A percentile compares a stretch with the other conserved stretches of the same genome.
phyloP scores from a whole-genome alignment of 2,329 filamentous ascomycete genomes.

The Colletotrichum lupini region DNA sequence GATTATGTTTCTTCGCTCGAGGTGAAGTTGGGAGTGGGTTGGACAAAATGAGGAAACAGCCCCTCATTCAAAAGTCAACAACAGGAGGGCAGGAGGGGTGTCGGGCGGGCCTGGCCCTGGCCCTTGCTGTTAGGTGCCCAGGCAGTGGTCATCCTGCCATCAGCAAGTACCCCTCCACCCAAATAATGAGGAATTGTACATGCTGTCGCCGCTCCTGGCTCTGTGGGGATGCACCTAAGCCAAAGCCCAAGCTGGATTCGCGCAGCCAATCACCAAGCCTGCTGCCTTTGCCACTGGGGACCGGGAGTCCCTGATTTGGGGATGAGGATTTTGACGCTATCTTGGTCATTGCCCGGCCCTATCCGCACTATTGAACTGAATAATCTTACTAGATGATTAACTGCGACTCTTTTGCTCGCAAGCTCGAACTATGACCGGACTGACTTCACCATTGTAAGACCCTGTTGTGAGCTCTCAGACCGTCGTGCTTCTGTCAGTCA shows the following conservation, averaged over 20 bases:
- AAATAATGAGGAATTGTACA: conserved; percentile 5
- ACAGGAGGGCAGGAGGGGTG: conserved; percentile 36
- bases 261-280: conserved; percentile 29
- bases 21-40: conserved; percentile 36
- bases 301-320: conserved; percentile 18
- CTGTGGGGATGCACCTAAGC: conserved; percentile 15
- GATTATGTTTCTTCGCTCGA: conserved; percentile 31
- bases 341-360: conserved; percentile 15
- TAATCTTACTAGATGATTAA: conserved; percentile 1
- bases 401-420: background rate
- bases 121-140: conserved; percentile 35
- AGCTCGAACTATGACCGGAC: background rate
- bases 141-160: conserved; percentile 21
- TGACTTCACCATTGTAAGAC: background rate
- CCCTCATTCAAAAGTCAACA: conserved; percentile 38
- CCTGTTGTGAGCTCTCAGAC: background rate
- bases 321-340: conserved; percentile 13
- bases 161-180: conserved; percentile 5
- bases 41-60: conserved; percentile 37
- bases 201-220: background rate
- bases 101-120: conserved; percentile 34
- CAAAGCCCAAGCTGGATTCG: conserved; percentile 26
- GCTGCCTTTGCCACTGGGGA: conserved; percentile 23
- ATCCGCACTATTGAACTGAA: conserved; percentile 16
- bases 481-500: background rate